Evolutionary conservation across 176 grass and related monocot genomes (phyloP).

Genomic region (Hsuehochloa calcarea): DNA sequence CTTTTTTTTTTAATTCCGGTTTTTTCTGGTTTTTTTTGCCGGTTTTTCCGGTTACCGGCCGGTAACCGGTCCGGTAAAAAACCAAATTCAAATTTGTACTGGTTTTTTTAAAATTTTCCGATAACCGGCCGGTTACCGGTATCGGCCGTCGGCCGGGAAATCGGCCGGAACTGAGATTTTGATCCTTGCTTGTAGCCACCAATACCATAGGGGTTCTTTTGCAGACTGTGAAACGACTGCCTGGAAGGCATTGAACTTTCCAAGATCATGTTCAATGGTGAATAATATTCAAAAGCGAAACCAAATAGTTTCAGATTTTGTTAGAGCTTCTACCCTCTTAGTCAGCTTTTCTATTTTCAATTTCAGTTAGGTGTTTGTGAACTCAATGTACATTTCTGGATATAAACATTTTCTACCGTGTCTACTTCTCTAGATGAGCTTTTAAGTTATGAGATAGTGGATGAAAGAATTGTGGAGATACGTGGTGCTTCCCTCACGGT

Average conservation of each 20-base stretch:
- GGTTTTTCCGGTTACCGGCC: too few species aligned
- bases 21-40: too few species aligned
- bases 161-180: too few species aligned
- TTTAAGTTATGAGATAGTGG: constrained; percentile 31
- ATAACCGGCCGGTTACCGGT: too few species aligned
- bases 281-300: background rate
- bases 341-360: background rate
- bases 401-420: constrained; percentile 19
- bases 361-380: background rate
- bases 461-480: constrained; percentile 83
- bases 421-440: constrained; percentile 25
- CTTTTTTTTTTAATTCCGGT: too few species aligned
- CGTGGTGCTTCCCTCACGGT: constrained; percentile 57
- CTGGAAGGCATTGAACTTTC: background rate
- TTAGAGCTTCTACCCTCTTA: background rate
- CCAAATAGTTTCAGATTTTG: background rate
- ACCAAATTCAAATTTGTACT: too few species aligned
- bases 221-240: background rate
- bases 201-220: background rate
- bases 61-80: too few species aligned
- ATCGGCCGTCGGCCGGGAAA: too few species aligned
- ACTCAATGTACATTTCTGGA: background rate
- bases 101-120: too few species aligned
- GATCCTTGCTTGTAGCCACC: background rate
- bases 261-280: background rate